Base-by-base conservation (phyloP, 768 basidiomycete genomes). In the Lactarius pseudohatsudake region DNA sequence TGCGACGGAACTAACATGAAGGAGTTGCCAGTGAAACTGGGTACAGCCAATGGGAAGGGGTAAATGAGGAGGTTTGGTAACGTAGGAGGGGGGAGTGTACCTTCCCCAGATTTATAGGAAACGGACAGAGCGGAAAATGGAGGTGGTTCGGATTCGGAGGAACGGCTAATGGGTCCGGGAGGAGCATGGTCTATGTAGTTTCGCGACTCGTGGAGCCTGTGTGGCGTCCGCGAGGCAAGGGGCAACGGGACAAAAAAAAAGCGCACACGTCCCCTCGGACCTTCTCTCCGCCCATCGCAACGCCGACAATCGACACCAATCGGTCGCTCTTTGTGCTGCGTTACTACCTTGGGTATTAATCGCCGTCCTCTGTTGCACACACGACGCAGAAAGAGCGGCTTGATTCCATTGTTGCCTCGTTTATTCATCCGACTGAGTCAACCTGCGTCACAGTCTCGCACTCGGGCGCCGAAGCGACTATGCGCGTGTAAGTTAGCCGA, bases 1-100 rank as follows among this genome's bases (percentile, higher is more conserved):
- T 64, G 61, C 2, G 68, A 26, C 4, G 65, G 34, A 2, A 38
- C 61, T 9, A 67, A 56, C 68, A 69, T 69, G 57, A 43, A 3
- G 4, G 32, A 4, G 32, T 6, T 53, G 43, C 3, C 13, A 41
- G 43, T 2, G 28, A n/a, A n/a, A 10, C n/a, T 38, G 61, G 53
- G 36, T 13, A 36, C 47, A 26, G 30, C n/a, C n/a, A 28, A 22
- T 16, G 28, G 53, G 53, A 16, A 30, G 8, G 20, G 30, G 15
- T 22, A 13, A 18, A 50, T 3, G 53, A 36, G 36, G 61, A 53
- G 22, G 13, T 61, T 18, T 20, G 32, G 32, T 30, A 16, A 18
- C 41, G 50, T 7, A 53, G 50, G 26, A 53, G 1, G 15, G 50
- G 50, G 26, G 6, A 13, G 26, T 53, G 50, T n/a, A 26, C 50